Evolutionary conservation across 345 rosid species (phyloP).

Genomic region (Linum trigynum): DNA sequence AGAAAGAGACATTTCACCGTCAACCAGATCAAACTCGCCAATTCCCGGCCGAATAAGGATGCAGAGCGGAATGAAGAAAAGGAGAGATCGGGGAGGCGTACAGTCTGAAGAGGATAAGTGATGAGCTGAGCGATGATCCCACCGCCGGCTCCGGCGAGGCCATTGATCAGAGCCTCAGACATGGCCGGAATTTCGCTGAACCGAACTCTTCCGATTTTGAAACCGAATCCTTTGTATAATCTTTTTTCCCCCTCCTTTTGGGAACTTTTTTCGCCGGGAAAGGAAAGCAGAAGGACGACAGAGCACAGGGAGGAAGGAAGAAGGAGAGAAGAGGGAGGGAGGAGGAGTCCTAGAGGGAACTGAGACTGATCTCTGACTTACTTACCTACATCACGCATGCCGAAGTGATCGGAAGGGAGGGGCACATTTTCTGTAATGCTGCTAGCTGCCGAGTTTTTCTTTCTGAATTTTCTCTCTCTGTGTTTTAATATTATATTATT

Average conservation of each 20-base stretch:
- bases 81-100: slow-evolving; percentile 20
- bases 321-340: neutral
- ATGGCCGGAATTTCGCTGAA: slow-evolving; percentile 15
- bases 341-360: neutral
- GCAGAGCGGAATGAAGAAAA: neutral
- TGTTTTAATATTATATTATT: too few species aligned
- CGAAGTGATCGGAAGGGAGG: too few species aligned
- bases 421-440: too few species aligned
- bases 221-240: neutral
- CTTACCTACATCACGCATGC: neutral
- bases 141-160: slow-evolving; percentile 92
- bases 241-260: neutral
- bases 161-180: slow-evolving; percentile 97
- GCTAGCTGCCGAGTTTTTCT: too few species aligned
- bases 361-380: neutral
- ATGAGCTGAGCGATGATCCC: slow-evolving; percentile 96
- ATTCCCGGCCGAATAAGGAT: neutral
- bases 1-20: neutral
- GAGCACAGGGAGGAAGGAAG: neutral
- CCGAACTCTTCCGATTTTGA: neutral
- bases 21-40: neutral
- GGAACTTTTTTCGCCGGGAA: neutral
- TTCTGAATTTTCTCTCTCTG: too few species aligned
- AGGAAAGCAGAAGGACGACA: neutral
- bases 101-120: slow-evolving; percentile 93